phyloP scores from a whole-genome alignment of 768 basidiomycete genomes.

The Hygrophoropsis aurantiaca region DNA sequence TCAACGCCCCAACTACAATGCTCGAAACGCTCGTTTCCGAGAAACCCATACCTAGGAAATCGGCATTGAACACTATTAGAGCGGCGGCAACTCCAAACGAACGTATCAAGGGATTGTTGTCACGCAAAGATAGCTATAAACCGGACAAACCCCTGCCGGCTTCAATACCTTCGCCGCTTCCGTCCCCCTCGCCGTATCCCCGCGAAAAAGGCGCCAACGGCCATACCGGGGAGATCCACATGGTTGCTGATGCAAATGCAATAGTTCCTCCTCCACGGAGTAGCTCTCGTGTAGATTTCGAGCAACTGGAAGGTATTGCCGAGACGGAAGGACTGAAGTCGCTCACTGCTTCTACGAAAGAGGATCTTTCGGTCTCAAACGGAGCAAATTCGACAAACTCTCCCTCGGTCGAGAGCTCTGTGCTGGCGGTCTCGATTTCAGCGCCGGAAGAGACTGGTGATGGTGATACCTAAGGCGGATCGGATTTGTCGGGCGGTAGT shows the following conservation, averaged over 20 bases:
- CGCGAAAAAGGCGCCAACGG: conserved; percentile 10
- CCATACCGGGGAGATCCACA: conserved; percentile 8
- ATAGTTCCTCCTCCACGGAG: conserved; percentile 21
- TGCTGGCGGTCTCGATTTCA: conserved; percentile 46
- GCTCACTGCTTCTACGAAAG: no score
- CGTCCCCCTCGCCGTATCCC: conserved; percentile 12
- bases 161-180: conserved; percentile 23
- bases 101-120: conserved; percentile 38
- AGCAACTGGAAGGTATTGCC: conserved; percentile 5
- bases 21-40: conserved; percentile 85
- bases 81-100: conserved; percentile 28
- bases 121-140: conserved; percentile 23
- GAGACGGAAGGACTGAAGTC: no score
- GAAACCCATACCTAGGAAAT: conserved; percentile 55
- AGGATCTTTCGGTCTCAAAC: no score
- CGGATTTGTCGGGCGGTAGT: background rate
- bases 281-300: conserved; percentile 15
- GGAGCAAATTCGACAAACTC: background rate
- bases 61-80: conserved; percentile 23
- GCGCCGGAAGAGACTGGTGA: conserved; percentile 47
- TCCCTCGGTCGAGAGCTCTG: conserved; percentile 22
- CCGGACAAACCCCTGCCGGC: conserved; percentile 28
- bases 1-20: conserved; percentile 70
- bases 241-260: conserved; percentile 13
- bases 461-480: background rate